A percentile compares a stretch with the other conserved stretches of the same genome.
phyloP scores from a whole-genome alignment of 116 monocot species.

The Posidonia oceanica region DNA sequence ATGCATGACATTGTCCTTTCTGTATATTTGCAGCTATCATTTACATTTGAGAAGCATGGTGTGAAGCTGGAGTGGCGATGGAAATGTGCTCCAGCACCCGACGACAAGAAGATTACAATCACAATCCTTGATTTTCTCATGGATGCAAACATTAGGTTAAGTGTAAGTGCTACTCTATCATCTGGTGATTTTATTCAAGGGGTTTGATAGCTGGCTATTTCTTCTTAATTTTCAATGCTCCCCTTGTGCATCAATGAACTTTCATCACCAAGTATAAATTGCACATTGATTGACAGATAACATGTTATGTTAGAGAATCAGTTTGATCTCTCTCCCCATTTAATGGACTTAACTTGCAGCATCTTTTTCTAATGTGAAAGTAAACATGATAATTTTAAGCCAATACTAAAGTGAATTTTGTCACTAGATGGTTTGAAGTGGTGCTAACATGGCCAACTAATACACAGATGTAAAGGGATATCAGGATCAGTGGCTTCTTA shows the following conservation, averaged over 20 bases:
- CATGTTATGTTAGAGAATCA: not conserved
- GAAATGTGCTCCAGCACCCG: conserved; percentile 68
- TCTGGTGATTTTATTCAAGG: not conserved
- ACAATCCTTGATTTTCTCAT: conserved; percentile 76
- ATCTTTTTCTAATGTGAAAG: no score
- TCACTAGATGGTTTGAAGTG: no score
- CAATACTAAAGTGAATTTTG: no score
- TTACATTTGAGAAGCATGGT: conserved; percentile 87
- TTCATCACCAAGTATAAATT: not conserved
- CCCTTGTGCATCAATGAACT: not conserved
- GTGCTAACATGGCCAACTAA: no score
- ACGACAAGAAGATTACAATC: conserved; percentile 60
- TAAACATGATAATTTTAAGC: no score
- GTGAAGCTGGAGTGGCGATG: conserved; percentile 89
- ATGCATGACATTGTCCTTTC: not conserved
- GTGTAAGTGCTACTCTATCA: conserved; percentile 37
- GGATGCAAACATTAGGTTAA: conserved; percentile 86
- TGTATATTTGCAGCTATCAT: conserved; percentile 48
- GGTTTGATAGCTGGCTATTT: not conserved
- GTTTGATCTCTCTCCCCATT: no score
- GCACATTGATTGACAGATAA: not conserved
- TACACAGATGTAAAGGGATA: no score
- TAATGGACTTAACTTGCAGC: no score
- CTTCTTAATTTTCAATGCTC: not conserved
- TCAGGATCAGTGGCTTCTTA: no score